Evolutionary conservation across 1,284 basidiomycete genomes (phyloP), one percentile per base, ranked within the genome.

Genomic region (Takashimella koratensis): DNA sequence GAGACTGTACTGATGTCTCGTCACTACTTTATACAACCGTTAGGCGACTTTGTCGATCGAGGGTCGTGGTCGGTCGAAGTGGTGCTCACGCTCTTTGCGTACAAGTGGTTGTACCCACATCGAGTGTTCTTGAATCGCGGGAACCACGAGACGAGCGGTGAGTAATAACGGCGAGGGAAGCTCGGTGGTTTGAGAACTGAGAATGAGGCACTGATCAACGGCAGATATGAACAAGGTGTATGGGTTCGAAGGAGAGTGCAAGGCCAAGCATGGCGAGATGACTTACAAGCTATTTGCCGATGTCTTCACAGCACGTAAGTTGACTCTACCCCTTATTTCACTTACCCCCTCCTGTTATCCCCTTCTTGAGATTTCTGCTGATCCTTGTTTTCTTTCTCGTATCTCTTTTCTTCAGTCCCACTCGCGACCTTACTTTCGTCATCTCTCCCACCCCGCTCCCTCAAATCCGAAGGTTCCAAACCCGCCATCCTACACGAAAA

Each of bases 41-140:
- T 43, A 66, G 65, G 91, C 16, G 93, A 97, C 79, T 86, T 96
- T 55, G 96, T 98, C 41, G 96, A 99, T 75, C 86, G 96, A 57
- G 96, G 95, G 13, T 93, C 89, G 27, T 97, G 94, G 94, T 64
- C 90, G 10, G 88, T 97, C 55, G 96, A 99, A 77, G 94, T 98
- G 53, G 93, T 94, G 51, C 77, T 98, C 57, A 88, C 89, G 8
- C 86, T 94, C 2, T 90, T 98, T 69, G 91, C 94, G 4, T 97
- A 89, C 79, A 98, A 98, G 81, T 98, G 94, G 92, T 78, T 95
- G 49, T 92, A 90, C 76, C 93, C 92, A 2, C 83, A 83, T 56
- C 83, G 81, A 55, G 88, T 94, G 79, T 93, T 82, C 74, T 84
- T 96, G 70, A 97, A 96, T 74, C 84, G 95, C 56, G 96, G 95